Evolutionary conservation across 2,329 filamentous ascomycete genomes (phyloP).

Genomic region (Verticillium zaregamsianum): DNA sequence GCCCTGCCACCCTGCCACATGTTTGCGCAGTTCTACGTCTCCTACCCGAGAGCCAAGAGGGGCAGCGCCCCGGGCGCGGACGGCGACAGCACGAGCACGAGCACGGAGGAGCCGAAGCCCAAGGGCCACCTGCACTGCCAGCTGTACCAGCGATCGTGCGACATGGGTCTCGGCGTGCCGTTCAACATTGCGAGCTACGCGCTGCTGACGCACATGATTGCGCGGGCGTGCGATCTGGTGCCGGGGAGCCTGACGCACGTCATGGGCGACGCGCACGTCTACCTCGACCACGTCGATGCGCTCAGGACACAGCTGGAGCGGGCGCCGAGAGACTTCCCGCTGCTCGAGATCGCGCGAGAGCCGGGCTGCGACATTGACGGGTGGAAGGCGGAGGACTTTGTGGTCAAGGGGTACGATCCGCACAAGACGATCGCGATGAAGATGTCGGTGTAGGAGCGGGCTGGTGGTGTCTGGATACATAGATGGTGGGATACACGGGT

Average conservation of each 20-base stretch:
- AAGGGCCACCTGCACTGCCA: constrained; percentile 79
- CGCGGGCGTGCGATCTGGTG: constrained; percentile 76
- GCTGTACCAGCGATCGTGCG: constrained; percentile 89
- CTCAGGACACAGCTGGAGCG: constrained; percentile 74
- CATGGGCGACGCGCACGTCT: constrained; percentile 98
- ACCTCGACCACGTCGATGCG: constrained; percentile 87
- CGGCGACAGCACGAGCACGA: constrained; percentile 19
- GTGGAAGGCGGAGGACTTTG: constrained; percentile 85
- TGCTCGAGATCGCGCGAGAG: constrained; percentile 66
- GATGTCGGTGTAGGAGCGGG: constrained; percentile 72
- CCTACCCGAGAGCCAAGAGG: constrained; percentile 52
- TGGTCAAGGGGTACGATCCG: constrained; percentile 81
- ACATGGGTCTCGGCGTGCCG: constrained; percentile 95
- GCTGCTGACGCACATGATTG: constrained; percentile 90
- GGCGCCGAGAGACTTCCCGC: constrained; percentile 77
- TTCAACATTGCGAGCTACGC: constrained; percentile 98
- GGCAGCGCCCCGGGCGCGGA: constrained; percentile 13
- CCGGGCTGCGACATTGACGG: constrained; percentile 77
- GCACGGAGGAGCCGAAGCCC: constrained; percentile 43
- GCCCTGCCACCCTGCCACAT: constrained; percentile 93
- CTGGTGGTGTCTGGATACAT: neutral
- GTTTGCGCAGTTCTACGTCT: constrained; percentile 96
- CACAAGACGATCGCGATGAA: constrained; percentile 96
- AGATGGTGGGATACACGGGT: neutral
- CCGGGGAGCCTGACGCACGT: constrained; percentile 89